Evolutionary conservation across 2,329 filamentous ascomycete species (phyloP).

Genomic region (Colletotrichum sidae): DNA sequence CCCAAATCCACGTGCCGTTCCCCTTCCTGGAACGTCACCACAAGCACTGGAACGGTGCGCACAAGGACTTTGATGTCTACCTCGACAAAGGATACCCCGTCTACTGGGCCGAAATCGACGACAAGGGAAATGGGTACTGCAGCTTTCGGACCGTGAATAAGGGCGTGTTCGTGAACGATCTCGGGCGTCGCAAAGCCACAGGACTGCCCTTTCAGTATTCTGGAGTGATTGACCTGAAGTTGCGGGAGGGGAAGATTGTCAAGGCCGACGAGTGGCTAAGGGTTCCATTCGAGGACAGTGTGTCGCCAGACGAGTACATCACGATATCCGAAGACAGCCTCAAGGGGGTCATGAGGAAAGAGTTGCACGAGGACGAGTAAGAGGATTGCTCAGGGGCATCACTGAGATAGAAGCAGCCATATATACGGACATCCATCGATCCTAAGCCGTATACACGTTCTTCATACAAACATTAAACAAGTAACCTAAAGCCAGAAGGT

Average conservation of each 20-base stretch:
- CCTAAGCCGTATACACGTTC: too few relatives aligned
- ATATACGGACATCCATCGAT: too few relatives aligned
- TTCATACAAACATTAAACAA: too few relatives aligned
- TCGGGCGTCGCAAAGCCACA: constrained; percentile 22
- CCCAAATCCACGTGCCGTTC: constrained; percentile 22
- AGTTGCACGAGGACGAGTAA: constrained; percentile 2
- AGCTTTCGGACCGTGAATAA: constrained; percentile 31
- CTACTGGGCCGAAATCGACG: constrained; percentile 24
- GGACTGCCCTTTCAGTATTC: constrained; percentile 28
- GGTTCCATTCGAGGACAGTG: constrained; percentile 25
- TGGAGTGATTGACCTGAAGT: constrained; percentile 19
- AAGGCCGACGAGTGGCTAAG: constrained; percentile 26
- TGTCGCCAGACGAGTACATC: constrained; percentile 31
- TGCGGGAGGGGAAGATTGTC: constrained; percentile 20
- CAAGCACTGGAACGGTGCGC: constrained; percentile 32
- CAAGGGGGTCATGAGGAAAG: constrained; percentile 21
- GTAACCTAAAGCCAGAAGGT: too few relatives aligned
- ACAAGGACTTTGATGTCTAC: constrained; percentile 25
- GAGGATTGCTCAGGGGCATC: too few relatives aligned
- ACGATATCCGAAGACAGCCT: constrained; percentile 25
- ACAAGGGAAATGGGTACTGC: constrained; percentile 23
- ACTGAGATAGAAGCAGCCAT: too few relatives aligned
- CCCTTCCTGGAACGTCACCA: constrained; percentile 29
- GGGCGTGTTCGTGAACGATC: constrained; percentile 29
- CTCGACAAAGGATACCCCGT: constrained; percentile 26